phyloP scores from a whole-genome alignment of 805 yeast genomes.

The Ogataea methylovora region DNA sequence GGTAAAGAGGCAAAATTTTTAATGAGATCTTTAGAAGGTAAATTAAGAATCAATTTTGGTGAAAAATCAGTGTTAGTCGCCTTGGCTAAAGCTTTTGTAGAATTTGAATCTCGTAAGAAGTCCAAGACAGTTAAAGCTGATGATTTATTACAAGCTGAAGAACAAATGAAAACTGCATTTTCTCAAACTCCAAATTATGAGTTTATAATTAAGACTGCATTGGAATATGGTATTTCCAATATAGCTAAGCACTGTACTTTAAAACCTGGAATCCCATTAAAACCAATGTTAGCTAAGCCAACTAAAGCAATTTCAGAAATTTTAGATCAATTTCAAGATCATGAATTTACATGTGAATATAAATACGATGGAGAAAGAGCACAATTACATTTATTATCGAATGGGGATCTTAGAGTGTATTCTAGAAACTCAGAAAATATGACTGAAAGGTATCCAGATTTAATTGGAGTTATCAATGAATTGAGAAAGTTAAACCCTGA shows the following conservation, averaged over 20 bases:
- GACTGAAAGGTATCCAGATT: slow-evolving; percentile 94
- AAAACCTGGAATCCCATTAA: slow-evolving; percentile 89
- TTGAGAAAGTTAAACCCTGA: slow-evolving; percentile 18
- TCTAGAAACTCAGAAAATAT: slow-evolving; percentile 95
- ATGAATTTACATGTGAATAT: slow-evolving; percentile 88
- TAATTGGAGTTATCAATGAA: slow-evolving; percentile 59
- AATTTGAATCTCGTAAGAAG: slow-evolving; percentile 39
- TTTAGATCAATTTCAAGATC: slow-evolving; percentile 78
- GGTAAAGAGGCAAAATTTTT: slow-evolving; percentile 85
- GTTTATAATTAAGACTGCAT: slow-evolving; percentile 56
- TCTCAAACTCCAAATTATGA: slow-evolving; percentile 90
- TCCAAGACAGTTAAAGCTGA: slow-evolving; percentile 28
- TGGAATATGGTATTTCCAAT: slow-evolving; percentile 60
- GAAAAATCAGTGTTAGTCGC: slow-evolving; percentile 86
- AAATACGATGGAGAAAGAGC: slow-evolving; percentile 98
- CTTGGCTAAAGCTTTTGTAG: slow-evolving; percentile 73
- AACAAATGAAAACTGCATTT: slow-evolving; percentile 73
- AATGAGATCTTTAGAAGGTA: slow-evolving; percentile 87
- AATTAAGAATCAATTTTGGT: slow-evolving; percentile 86
- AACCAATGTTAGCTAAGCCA: slow-evolving; percentile 98
- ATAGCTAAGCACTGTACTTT: slow-evolving; percentile 62
- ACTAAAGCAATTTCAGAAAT: slow-evolving; percentile 92
- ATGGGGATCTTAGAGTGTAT: slow-evolving; percentile 67
- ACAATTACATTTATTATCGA: slow-evolving; percentile 70
- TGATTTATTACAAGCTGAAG: slow-evolving; percentile 59